These are phyloP conservation scores for Nicotiana sylvestris DNA, from an alignment of 257 asterid species.

Conservation along the genomic window DNA sequence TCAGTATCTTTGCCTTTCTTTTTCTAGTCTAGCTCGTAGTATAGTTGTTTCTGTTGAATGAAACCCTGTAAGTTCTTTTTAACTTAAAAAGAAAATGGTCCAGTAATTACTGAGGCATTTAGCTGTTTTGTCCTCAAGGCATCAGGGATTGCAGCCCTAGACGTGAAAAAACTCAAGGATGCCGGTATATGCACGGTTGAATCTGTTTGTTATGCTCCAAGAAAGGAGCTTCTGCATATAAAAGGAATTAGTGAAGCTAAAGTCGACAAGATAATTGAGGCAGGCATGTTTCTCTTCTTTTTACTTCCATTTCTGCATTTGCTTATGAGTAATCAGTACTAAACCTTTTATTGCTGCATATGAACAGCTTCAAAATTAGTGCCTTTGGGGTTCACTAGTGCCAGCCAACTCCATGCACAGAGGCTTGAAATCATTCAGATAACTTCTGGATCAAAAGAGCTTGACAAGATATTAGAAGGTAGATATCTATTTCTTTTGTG, in stretches of 20 bases:
- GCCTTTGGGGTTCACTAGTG: constrained; percentile 95
- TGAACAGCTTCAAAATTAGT: constrained; percentile 90
- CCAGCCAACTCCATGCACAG: constrained; percentile 84
- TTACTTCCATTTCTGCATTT: background rate
- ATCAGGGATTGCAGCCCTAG: constrained; percentile 85
- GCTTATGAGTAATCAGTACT: background rate
- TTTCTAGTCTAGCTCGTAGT: background rate
- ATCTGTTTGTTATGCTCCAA: constrained; percentile 83
- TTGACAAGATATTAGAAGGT: constrained; percentile 93
- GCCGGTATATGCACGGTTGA: constrained; percentile 94
- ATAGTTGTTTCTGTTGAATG: constrained; percentile 9
- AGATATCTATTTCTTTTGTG: background rate
- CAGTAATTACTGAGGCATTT: background rate
- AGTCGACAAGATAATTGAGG: constrained; percentile 95
- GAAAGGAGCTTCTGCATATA: constrained; percentile 87
- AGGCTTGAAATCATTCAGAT: constrained; percentile 94
- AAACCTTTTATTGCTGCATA: constrained; percentile 9
- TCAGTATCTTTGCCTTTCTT: background rate
- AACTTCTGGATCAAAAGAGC: constrained; percentile 93
- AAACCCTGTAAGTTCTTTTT: background rate
- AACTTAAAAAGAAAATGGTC: background rate
- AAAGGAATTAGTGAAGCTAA: constrained; percentile 98
- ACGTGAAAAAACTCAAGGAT: constrained; percentile 86
- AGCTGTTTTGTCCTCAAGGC: constrained; percentile 35
- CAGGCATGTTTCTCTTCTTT: constrained; percentile 55